Conservation (phyloP, 2,329 filamentous ascomycete species). For the Ophiostoma quercus region DNA sequence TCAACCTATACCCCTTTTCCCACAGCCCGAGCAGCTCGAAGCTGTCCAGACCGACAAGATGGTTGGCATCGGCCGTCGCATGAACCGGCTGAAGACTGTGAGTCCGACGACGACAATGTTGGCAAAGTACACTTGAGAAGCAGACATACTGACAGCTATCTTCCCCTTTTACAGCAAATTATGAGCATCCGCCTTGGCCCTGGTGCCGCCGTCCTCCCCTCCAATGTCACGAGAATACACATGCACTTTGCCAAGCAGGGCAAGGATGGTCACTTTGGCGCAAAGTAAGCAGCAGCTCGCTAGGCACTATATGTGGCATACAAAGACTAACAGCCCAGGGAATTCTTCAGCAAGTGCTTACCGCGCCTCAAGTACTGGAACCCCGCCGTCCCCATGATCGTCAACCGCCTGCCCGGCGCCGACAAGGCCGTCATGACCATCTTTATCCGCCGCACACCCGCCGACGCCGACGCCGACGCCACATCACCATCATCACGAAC, state of each 20-base stretch:
- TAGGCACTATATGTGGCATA: too few species aligned
- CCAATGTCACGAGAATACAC: slow-evolving; percentile 68
- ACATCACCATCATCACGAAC: slow-evolving; percentile 1
- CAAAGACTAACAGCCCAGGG: slow-evolving; percentile 45
- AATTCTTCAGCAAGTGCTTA: slow-evolving; percentile 81
- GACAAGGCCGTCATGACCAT: slow-evolving; percentile 59
- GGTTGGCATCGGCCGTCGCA: slow-evolving; percentile 55
- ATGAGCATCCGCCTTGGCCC: slow-evolving; percentile 72
- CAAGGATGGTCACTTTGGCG: slow-evolving; percentile 64
- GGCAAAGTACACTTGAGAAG: background rate
- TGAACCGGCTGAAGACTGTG: slow-evolving; percentile 69
- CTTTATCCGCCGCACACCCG: slow-evolving; percentile 47
- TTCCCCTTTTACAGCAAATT: slow-evolving; percentile 49
- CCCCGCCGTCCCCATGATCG: slow-evolving; percentile 73
- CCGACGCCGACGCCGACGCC: background rate
- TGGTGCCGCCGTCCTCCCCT: slow-evolving; percentile 75
- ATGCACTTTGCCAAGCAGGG: slow-evolving; percentile 62
- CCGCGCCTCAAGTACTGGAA: slow-evolving; percentile 93
- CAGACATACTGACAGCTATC: background rate
- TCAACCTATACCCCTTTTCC: background rate
- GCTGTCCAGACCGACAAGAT: slow-evolving; percentile 31
- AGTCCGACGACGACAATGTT: slow-evolving; percentile 30
- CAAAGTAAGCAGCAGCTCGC: slow-evolving; percentile 49
- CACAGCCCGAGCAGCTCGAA: background rate
- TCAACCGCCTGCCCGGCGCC: slow-evolving; percentile 61